Base-by-base conservation (phyloP, 768 basidiomycete genomes). In the Trametes coccinea region DNA sequence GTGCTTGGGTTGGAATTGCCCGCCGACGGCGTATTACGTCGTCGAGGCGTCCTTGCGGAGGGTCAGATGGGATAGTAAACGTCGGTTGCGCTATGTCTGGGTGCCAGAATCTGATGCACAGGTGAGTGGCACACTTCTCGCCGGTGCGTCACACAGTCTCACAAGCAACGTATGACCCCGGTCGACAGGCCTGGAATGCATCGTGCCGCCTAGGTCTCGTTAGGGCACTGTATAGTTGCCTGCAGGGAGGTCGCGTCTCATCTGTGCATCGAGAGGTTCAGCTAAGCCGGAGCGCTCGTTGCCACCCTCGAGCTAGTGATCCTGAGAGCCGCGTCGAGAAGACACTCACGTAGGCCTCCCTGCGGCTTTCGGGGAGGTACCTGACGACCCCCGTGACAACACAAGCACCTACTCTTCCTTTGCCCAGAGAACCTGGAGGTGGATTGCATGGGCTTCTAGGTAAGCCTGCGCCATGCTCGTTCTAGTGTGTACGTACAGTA, bases 301-400 rank as follows among this genome's bases (percentile, higher is more conserved):
- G 31, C 13, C 10, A 46, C 58, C 45, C 45, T 48, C 50, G 41
- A 57, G 30, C 22, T 7, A 5, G 13, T 6, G 54, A 50, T 37
- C 17, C 22, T 37, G 34, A 37, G 48, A 44, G 44, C 49, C 57
- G 27, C 30, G 30, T 39, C 40, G 53, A 54, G 49, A 50, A 50
- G 55, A 39, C n/a, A 6, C 31, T 29, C 33, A 17, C 8, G 43
- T 37, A 44, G 58, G 33, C n/a, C 50, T 22, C 43, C 33, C 22
- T 41, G 33, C 16, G 48, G 3, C 29, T 50, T 52, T 27, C 17
- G 41, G 6, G 33, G 50, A 37, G 34, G 34, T 11, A 37, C 34
- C 11, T 37, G 34, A 11, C 17, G 49, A 11, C 43, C 44, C 58
- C 39, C 51, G 58, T 53, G 51, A 59, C 58, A 34, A 29, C 58